Base-by-base conservation (phyloP, 2,329 filamentous ascomycete species). In the Stachybotrys chartarum region DNA sequence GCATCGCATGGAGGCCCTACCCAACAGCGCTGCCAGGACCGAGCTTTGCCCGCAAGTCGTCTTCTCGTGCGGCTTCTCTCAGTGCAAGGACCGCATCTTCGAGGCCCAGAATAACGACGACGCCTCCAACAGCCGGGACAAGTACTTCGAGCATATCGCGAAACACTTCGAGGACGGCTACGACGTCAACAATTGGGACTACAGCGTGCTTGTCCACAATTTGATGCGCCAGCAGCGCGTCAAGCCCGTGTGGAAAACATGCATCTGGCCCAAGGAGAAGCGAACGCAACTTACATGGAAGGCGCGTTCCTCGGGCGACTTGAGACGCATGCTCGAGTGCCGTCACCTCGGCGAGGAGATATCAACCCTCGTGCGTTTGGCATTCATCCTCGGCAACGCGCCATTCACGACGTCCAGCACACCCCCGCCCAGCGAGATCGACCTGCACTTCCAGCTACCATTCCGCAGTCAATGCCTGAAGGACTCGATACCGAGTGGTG, bases 101-200 rank as follows among this genome's bases (percentile, higher is more conserved):
- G 74, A 76, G 61, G 71, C 74, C 14, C 57, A 66, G 1, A 66
- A 57, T 51, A 68, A 63, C 16, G 68, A 71, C 12, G 73, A 74
- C 35, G 71, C 73, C 2, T 61, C 66, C 4, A 57, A 64, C 24
- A 67, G 68, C 24, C 71, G 71, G 16, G 73, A 76, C 57, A 75
- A 72, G 60, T 75, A 75, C 64, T 76, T 77, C 59, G 75, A 76
- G 58, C 74, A 77, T 58, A 73, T 77, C 54, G 75, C 74, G 45
- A 75, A 75, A 61, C 74, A 77, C 57, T 76, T 76, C 30, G 73
- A 76, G 57, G 72, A 74, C 47, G 72, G 72, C 44, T 72, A 67
- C 47, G 70, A 74, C 24, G 72, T 75, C 16, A 68, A 69, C 54
- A 68, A 72, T 49, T 77, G 74, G 74, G 72, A 76, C 54, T 76